Evolutionary conservation across 129 eudicot genomes (phyloP).

Genomic region (Arctium minus): DNA sequence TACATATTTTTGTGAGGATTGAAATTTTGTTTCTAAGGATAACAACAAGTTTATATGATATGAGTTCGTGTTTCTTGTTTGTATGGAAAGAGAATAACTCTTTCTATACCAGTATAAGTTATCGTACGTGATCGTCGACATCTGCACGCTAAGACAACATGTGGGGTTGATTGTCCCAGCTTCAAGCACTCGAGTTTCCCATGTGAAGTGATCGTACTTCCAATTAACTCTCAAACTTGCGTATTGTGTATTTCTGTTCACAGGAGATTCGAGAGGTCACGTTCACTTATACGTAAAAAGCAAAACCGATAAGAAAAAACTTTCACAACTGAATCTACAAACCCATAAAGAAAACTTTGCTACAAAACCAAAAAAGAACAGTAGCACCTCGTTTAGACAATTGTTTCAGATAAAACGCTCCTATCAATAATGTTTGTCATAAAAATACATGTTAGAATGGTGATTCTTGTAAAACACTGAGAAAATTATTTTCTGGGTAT

Average conservation of each 20-base stretch:
- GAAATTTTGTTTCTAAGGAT: background rate
- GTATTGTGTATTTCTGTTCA: background rate
- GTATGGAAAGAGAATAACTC: background rate
- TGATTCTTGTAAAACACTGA: background rate
- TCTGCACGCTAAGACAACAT: background rate
- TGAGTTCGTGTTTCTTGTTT: background rate
- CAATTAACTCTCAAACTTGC: background rate
- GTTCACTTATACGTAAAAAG: background rate
- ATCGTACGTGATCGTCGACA: background rate
- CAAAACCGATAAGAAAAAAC: background rate
- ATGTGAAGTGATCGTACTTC: slow-evolving; percentile 12
- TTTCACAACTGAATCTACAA: background rate
- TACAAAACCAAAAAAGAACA: background rate
- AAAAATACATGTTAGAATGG: background rate
- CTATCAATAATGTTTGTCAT: background rate
- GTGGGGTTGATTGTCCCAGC: slow-evolving; percentile 20
- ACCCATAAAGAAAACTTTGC: background rate
- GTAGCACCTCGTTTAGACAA: background rate
- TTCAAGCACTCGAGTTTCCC: background rate
- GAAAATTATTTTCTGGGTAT: background rate
- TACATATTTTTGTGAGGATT: background rate
- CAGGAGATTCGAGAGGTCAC: background rate
- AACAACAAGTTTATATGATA: background rate
- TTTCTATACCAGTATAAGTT: background rate
- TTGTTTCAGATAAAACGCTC: background rate